Evolutionary conservation across 257 asterid genomes (phyloP).

Genomic region (Fraxinus pennsylvanica): DNA sequence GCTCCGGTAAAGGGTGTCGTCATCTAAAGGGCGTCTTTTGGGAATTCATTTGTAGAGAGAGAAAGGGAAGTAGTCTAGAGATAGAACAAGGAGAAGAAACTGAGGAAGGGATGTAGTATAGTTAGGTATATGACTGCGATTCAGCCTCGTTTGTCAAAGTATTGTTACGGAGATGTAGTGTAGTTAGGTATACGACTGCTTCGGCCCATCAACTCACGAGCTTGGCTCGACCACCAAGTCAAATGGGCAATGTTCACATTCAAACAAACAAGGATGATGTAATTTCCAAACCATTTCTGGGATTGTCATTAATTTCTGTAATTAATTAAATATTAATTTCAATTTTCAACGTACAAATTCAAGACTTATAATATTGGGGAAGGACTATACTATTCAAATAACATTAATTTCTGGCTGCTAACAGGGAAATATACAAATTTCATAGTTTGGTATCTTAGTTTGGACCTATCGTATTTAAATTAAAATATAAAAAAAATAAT

Average conservation of each 20-base stretch:
- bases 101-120: neutral
- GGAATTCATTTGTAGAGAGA: constrained; percentile 43
- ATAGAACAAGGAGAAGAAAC: constrained; percentile 21
- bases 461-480: neutral
- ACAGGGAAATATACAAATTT: neutral
- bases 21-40: constrained; percentile 37
- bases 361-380: neutral
- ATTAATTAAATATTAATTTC: neutral
- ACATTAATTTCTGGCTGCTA: neutral
- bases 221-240: too few species aligned
- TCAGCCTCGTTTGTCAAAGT: neutral
- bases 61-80: constrained; percentile 2
- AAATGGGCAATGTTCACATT: neutral
- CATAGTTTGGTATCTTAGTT: neutral
- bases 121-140: neutral
- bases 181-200: too few species aligned
- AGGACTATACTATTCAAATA: neutral
- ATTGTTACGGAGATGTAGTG: too few species aligned
- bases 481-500: too few species aligned
- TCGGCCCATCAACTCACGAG: too few species aligned
- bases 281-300: neutral
- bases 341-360: neutral
- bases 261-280: too few species aligned
- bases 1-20: constrained; percentile 43
- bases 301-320: neutral